These are phyloP conservation scores for Lathyrus tuberosus DNA, from an alignment of 306 rosid genomes.

Conservation along the genomic window DNA sequence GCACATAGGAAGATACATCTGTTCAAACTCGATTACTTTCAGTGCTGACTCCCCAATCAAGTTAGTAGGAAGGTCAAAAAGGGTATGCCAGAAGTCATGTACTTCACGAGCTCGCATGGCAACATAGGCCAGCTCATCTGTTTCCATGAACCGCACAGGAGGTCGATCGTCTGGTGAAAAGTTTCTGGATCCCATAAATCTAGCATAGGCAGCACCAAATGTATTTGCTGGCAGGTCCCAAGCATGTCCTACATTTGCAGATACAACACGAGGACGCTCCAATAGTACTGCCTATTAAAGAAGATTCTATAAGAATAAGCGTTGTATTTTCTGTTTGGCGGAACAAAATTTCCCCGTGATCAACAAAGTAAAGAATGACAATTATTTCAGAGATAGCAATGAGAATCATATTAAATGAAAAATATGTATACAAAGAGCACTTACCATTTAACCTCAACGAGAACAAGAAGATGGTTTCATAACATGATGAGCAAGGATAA, in stretches of 20 bases:
- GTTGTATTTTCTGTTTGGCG: too few species aligned
- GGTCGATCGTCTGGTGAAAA: constrained; percentile 95
- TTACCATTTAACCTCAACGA: too few species aligned
- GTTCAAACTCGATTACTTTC: constrained; percentile 86
- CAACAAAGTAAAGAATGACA: too few species aligned
- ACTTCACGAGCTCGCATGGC: constrained; percentile 93
- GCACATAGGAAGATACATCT: constrained; percentile 91
- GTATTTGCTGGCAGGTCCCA: constrained; percentile 84
- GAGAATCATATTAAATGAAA: too few species aligned
- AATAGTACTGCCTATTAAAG: constrained; percentile 55
- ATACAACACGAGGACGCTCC: constrained; percentile 78
- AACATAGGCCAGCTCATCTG: constrained; percentile 78
- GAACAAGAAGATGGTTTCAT: not conserved
- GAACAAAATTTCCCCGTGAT: too few species aligned
- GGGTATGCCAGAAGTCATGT: constrained; percentile 96
- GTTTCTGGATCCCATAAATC: constrained; percentile 94
- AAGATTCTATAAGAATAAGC: too few species aligned
- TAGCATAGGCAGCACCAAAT: constrained; percentile 91
- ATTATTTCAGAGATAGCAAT: too few species aligned
- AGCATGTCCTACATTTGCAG: constrained; percentile 75
- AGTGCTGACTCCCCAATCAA: constrained; percentile 90
- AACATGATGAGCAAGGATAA: not conserved
- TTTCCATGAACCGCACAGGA: constrained; percentile 90
- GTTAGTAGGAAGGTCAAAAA: constrained; percentile 83
- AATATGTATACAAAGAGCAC: too few species aligned